Evolutionary conservation across 441 rosid species (phyloP), one percentile per base, ranked within the genome.

Genomic region (Pelargonium citronellum): DNA sequence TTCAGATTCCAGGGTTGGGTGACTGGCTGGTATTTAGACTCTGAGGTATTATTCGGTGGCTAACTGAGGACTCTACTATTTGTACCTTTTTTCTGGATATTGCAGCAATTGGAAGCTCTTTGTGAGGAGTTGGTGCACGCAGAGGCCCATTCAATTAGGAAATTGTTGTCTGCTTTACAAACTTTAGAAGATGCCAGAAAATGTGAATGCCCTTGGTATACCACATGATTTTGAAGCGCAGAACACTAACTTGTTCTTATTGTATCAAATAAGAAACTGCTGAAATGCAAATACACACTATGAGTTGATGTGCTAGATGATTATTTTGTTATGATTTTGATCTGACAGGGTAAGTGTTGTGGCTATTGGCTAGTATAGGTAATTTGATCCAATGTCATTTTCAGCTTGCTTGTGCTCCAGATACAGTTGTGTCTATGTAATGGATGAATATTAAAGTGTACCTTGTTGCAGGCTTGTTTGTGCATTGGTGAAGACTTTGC

Each of bases 1-100:
- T 83, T 69, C 86, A 85, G 89, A 79, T 78, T 66, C 7, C 5
- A 39, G 60, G 69, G 77, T 53, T 65, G 82, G 86, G 75, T 83
- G 84, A 83, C 75, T 71, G 77, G 67, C 57, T 73, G 74, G 77
- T 77, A 37, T 67, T 60, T 65, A 47, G 69, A 70, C 70, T 69
- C 27, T 77, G 68, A 77, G 73, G 73, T 73, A 53, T 72, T 66
- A 67, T 73, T 70, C 53, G 68, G 37, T 64, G 73, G 78, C 74
- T 75, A 46, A 65, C 58, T 12, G 34, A 74, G 68, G 71, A 70
- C 64, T 66, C 27, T 24, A 78, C 70, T 77, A 49, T 71, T 62
- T 67, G 72, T 72, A 64, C 68, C 73, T 69, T 66, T 71, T 41
- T 49, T 67, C 41, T 30, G 74, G 79, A 77, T 79, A 78, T 57